A percentile compares a stretch with the other conserved stretches of the same genome.
These are phyloP conservation scores for Eutrema salsugineum DNA, from an alignment of 441 rosid genomes.

Conservation along the genomic window DNA sequence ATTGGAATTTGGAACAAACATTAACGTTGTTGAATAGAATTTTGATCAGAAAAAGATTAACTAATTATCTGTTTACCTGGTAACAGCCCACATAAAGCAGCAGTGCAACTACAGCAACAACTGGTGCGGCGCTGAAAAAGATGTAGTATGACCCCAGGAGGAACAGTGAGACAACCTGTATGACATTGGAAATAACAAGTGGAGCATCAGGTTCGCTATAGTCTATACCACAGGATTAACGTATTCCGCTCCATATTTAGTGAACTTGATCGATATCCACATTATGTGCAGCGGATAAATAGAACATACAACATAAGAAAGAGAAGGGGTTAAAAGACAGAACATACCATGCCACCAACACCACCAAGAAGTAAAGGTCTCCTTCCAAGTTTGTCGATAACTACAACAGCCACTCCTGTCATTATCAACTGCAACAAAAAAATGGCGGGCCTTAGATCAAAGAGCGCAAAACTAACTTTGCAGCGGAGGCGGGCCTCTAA, in stretches of 20 bases:
- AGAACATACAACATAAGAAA: not conserved
- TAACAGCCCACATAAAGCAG: slow-evolving; percentile 90
- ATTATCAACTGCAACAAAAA: slow-evolving; percentile 57
- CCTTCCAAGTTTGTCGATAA: slow-evolving; percentile 84
- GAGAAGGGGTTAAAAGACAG: not conserved
- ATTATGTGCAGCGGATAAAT: not conserved
- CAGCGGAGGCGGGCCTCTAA: not conserved
- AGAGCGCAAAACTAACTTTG: not conserved
- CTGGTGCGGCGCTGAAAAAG: slow-evolving; percentile 61
- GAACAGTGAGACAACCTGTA: slow-evolving; percentile 68
- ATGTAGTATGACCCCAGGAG: slow-evolving; percentile 87
- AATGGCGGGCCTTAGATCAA: not conserved
- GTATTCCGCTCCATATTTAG: not conserved
- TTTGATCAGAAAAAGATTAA: not conserved
- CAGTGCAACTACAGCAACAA: slow-evolving; percentile 67
- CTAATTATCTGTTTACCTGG: slow-evolving; percentile 52
- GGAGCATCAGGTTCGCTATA: not conserved
- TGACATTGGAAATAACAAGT: not conserved
- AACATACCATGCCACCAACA: slow-evolving; percentile 78
- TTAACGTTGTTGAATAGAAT: not conserved
- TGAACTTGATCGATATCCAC: not conserved
- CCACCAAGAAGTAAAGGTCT: slow-evolving; percentile 83
- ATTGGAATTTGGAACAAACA: not conserved
- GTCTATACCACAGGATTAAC: too few species aligned
- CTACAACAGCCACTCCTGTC: slow-evolving; percentile 83